Conservation (phyloP, 371 early-diverging fungal genomes). For the Rhizopus delemar region DNA sequence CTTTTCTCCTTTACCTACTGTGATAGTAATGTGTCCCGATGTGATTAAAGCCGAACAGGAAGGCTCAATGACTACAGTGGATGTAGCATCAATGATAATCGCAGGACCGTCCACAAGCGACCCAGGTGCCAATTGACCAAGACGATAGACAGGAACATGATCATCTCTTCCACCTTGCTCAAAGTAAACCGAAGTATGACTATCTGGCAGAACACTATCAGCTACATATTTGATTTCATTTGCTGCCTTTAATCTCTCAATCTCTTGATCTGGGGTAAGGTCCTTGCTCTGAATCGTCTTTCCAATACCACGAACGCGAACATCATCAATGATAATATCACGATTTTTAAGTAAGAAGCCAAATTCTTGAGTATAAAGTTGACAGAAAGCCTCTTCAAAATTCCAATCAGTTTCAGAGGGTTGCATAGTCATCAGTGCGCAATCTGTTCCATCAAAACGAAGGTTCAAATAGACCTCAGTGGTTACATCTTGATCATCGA, state of each 20-base stretch:
- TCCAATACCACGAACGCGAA: conserved; percentile 89
- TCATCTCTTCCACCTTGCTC: conserved; percentile 66
- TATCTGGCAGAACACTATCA: conserved; percentile 20
- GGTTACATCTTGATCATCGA: conserved; percentile 54
- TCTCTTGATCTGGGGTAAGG: conserved; percentile 48
- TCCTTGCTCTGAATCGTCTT: conserved; percentile 41
- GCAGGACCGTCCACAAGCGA: conserved; percentile 81
- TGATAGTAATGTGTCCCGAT: conserved; percentile 76
- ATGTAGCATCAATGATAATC: conserved; percentile 84
- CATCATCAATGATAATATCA: conserved; percentile 86
- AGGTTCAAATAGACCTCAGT: conserved; percentile 81
- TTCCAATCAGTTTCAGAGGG: conserved; percentile 60
- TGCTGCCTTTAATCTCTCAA: conserved; percentile 27
- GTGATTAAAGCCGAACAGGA: conserved; percentile 76
- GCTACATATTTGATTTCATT: conserved; percentile 22
- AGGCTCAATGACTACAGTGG: conserved; percentile 88
- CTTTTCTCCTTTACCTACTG: conserved; percentile 53
- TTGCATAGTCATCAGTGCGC: conserved; percentile 88
- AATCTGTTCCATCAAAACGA: conserved; percentile 93
- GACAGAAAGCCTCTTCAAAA: conserved; percentile 63
- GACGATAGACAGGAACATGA: conserved; percentile 73
- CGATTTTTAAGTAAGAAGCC: conserved; percentile 86
- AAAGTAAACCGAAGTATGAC: conserved; percentile 74
- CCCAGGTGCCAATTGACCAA: conserved; percentile 68
- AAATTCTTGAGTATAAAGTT: conserved; percentile 84